Evolutionary conservation across 306 rosid species (phyloP), one percentile per base, ranked within the genome.

Genomic region (Oemleria cerasiformis): DNA sequence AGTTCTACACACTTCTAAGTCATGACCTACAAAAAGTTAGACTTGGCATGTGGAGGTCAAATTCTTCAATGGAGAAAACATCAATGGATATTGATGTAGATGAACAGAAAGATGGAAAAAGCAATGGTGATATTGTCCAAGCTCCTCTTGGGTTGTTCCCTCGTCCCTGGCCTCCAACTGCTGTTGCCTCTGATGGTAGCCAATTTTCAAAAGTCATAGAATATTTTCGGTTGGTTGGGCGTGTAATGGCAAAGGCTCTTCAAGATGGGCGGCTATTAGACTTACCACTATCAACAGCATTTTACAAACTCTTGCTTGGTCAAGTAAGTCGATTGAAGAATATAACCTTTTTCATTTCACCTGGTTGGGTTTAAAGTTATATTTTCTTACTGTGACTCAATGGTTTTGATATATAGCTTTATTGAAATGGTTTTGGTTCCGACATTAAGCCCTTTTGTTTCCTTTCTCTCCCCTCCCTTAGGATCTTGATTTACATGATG

Each of bases 401-500:
- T 17, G 20, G 20, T 69, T 39, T 25, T 54, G 51, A 13, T 20
- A 5, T 11, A 57, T 39, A 63, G 11, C 20, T 39, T 23, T 4
- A 10, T 34, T 12, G 17, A 45, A 55, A 63, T 69, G 51, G 20
- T 54, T 62, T 16, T 53, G 70, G 74, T 41, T 6, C 16, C 14
- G 75, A 69, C 43, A 65, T 60, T 74, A 20, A 59, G 19, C 47
- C 25, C 9, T 6, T 61, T 38, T 36, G 9, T 10, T n/a, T 39
- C n/a, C 45, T 39, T 56, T 60, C 20, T 9, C 7, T 57, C 21
- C 12, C 48, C 42, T 68, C 47, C 75, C 79, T 71, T 88, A 95
- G 99, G 99, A 95, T 56, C 99, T 95, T 84, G 99, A 95, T 89
- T 81, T 95, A 82, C 90, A 95, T 51, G 99, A 91, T 84, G 78